Evolutionary conservation across 2,329 filamentous ascomycete genomes (phyloP).

Genomic region (Aspergillus quadricinctus): DNA sequence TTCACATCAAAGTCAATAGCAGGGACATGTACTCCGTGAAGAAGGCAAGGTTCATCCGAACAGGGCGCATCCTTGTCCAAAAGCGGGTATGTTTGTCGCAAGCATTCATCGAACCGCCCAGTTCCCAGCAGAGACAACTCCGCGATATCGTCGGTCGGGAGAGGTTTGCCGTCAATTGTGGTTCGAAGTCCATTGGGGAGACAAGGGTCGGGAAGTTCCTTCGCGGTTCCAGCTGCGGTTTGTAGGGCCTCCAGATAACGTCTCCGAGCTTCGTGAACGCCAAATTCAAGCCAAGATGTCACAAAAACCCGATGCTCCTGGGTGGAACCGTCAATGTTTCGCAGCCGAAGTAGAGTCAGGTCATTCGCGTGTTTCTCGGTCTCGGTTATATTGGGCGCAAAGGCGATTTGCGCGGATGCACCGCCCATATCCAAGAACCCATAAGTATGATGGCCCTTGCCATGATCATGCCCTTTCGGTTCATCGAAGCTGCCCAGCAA

Average conservation of each 20-base stretch:
- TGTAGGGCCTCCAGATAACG: conserved; percentile 77
- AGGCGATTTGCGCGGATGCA: conserved; percentile 95
- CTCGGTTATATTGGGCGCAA: conserved; percentile 90
- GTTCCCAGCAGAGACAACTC: conserved; percentile 69
- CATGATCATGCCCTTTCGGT: conserved; percentile 69
- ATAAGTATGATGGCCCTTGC: conserved; percentile 88
- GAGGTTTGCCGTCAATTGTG: conserved; percentile 63
- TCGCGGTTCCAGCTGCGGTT: conserved; percentile 53
- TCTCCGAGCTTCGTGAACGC: conserved; percentile 86
- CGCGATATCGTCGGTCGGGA: conserved; percentile 37
- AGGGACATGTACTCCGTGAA: conserved; percentile 88
- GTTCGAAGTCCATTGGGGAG: conserved; percentile 73
- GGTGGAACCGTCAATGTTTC: conserved; percentile 72
- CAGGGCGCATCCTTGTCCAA: conserved; percentile 87
- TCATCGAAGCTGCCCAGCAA: conserved; percentile 84
- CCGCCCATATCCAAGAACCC: conserved; percentile 98
- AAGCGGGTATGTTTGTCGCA: conserved; percentile 76
- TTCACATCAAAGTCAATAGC: conserved; percentile 97
- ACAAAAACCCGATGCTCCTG: conserved; percentile 89
- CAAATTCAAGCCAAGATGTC: conserved; percentile 94
- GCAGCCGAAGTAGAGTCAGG: conserved; percentile 77
- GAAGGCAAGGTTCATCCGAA: conserved; percentile 74
- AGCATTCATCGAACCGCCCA: conserved; percentile 79
- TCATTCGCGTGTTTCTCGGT: conserved; percentile 85
- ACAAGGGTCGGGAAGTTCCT: conserved; percentile 84